These are phyloP conservation scores for Termitomyces sp. DNA, from an alignment of 768 basidiomycete genomes.

Conservation along the genomic window DNA sequence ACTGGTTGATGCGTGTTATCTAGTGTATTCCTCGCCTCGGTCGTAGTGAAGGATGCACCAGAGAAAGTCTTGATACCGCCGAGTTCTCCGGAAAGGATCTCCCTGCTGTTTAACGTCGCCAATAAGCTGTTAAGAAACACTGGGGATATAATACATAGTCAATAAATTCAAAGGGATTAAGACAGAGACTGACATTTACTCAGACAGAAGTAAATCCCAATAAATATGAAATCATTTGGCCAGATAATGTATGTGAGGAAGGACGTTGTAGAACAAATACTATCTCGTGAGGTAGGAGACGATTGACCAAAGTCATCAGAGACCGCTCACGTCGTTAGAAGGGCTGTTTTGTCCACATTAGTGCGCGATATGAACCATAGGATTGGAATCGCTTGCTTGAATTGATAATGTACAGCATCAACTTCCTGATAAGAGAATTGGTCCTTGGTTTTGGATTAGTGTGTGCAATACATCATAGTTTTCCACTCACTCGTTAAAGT, in stretches of 20 bases:
- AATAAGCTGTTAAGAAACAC: constrained; percentile 29
- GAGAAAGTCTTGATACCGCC: constrained; percentile 14
- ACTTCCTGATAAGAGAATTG: constrained; percentile 35
- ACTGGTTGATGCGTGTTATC: constrained; percentile 2
- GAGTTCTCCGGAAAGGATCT: constrained; percentile 17
- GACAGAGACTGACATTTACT: constrained; percentile 32
- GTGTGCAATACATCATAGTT: not conserved
- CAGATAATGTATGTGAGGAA: constrained; percentile 36
- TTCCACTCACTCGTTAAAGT: constrained; percentile 20
- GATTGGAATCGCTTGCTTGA: constrained; percentile 32
- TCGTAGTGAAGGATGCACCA: not conserved
- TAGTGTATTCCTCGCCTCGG: not conserved
- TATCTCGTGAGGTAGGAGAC: not conserved
- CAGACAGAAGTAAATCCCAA: constrained; percentile 41
- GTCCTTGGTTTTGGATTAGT: constrained; percentile 25
- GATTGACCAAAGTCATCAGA: not conserved
- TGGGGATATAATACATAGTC: not conserved
- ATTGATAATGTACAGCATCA: constrained; percentile 45
- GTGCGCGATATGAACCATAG: not conserved
- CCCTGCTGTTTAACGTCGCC: constrained; percentile 24
- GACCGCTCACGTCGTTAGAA: constrained; percentile 25
- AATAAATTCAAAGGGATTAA: not conserved
- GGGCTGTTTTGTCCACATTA: constrained; percentile 12
- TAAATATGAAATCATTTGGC: constrained; percentile 42
- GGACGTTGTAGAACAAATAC: constrained; percentile 25